A percentile compares a stretch with the other conserved stretches of the same genome.
phyloP scores from a whole-genome alignment of 1,284 basidiomycete species.

The Moesziomyces parantarcticus region DNA sequence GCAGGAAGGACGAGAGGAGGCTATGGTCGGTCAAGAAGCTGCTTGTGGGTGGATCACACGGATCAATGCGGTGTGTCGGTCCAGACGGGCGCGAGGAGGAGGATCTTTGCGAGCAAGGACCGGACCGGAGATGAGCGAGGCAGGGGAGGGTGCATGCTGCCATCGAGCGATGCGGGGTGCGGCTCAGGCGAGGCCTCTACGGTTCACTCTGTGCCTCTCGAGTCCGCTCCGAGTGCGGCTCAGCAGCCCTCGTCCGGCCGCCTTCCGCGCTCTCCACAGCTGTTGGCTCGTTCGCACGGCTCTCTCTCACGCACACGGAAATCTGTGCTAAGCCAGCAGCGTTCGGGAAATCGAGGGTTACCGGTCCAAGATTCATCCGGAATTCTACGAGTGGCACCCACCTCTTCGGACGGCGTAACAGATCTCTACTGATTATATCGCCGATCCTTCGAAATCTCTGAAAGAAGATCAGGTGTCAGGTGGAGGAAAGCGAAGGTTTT shows the following conservation, averaged over 20 bases:
- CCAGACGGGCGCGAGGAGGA: background rate
- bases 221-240: no score
- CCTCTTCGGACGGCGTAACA: slow-evolving; percentile 1
- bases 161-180: slow-evolving; percentile 14
- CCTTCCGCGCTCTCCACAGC: slow-evolving; percentile 11
- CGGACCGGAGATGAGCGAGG: slow-evolving; percentile 41
- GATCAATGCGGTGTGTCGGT: background rate
- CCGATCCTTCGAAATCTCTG: no score
- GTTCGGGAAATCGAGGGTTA: slow-evolving; percentile 20
- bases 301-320: slow-evolving; percentile 15
- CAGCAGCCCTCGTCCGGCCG: no score
- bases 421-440: no score
- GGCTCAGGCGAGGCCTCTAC: background rate
- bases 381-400: background rate
- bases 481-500: background rate
- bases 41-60: no score
- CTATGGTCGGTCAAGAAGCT: no score
- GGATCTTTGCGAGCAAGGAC: background rate
- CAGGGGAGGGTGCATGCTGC: background rate
- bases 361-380: slow-evolving; percentile 10
- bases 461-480: background rate
- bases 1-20: background rate
- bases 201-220: no score
- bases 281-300: background rate
- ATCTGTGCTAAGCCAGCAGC: slow-evolving; percentile 2